Evolutionary conservation across 805 yeast species (phyloP), one percentile per base, ranked within the genome.

Genomic region (Jamesozyma lodderae): DNA sequence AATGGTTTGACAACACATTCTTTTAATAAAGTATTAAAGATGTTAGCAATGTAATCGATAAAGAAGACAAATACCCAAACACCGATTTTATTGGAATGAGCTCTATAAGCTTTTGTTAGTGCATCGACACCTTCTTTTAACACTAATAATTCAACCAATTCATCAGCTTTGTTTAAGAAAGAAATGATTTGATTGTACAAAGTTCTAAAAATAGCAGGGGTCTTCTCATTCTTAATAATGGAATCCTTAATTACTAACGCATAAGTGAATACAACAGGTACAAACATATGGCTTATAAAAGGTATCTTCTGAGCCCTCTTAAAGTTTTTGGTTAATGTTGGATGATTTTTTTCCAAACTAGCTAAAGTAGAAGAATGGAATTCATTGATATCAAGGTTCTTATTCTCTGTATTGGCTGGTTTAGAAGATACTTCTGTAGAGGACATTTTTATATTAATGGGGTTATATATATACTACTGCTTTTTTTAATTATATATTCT

Each of bases 81-180:
- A 3, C 62, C 62, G 2, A 51, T 40, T 29, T 39, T 46, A 31
- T 45, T 40, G 28, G 40, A 36, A 27, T 57, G 56, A 10, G 31
- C 29, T 10, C 36, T 33, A 33, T 41, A 49, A 22, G 45, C 41
- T n/a, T 36, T 33, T 16, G 49, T 8, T 23, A 57, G 47, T 29
- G 44, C 48, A 42, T 55, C 55, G 6, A 59, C 34, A 38, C 62
- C 62, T 38, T 56, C 60, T 19, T 55, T 47, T 31, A 59, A 39
- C n/a, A 57, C 41, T 21, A 57, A 36, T 7, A 49, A 19, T 24
- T 57, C 54, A 33, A 57, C 36, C 20, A 54, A 22, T 32, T 49
- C 51, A 35, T 59, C 63, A 23, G 50, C 4, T 30, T 40, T 46
- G 39, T 31, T 29, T 16, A 24, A 5, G 3, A 37, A 10, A 8